Conservation (phyloP, 257 asterid species). For the Lavandula angustifolia region DNA sequence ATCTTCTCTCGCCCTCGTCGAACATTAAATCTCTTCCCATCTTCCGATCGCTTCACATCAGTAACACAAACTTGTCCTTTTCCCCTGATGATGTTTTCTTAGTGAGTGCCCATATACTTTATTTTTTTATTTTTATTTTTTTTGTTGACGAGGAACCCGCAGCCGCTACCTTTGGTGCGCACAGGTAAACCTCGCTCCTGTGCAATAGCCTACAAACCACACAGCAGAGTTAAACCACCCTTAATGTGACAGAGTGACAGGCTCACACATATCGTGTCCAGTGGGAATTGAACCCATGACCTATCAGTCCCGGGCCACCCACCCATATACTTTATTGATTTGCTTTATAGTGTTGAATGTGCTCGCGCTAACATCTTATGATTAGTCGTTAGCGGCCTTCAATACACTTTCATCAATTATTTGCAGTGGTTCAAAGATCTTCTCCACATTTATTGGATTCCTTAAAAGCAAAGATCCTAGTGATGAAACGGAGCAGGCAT, state of each 20-base stretch:
- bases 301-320: no score
- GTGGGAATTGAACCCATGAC: no score
- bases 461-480: slow-evolving; percentile 85
- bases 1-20: no score
- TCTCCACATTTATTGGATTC: slow-evolving; percentile 81
- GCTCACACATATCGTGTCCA: not conserved
- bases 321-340: not conserved
- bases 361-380: not conserved
- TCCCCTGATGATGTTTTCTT: slow-evolving; percentile 11
- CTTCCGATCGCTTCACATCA: no score
- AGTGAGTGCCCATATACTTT: slow-evolving; percentile 11
- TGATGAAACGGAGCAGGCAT: slow-evolving; percentile 85
- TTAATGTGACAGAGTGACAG: no score
- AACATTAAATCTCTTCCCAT: no score
- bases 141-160: no score
- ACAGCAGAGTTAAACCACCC: no score
- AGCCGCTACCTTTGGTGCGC: no score
- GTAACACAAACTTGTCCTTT: not conserved
- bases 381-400: not conserved
- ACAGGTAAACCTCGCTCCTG: no score
- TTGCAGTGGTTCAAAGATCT: slow-evolving; percentile 88
- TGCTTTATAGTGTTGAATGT: not conserved
- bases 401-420: slow-evolving; percentile 14
- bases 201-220: no score
- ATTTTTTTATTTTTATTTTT: no score